phyloP scores from a whole-genome alignment of 306 rosid species.

The Sophora flavescens region DNA sequence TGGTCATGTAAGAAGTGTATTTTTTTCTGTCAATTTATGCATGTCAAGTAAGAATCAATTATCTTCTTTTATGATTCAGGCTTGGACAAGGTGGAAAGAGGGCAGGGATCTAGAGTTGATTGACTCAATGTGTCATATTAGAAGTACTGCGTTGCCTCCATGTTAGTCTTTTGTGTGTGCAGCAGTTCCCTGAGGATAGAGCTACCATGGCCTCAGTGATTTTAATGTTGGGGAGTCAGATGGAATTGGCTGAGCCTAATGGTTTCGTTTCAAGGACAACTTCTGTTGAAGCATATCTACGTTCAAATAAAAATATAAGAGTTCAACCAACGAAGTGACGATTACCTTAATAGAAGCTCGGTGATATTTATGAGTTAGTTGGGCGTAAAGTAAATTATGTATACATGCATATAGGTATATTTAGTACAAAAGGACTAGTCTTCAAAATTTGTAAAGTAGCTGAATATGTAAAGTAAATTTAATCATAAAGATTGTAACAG shows the following conservation, averaged over 20 bases:
- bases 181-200: slow-evolving; percentile 49
- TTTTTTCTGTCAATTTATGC: not conserved
- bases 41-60: not conserved
- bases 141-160: slow-evolving; percentile 55
- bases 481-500: no score
- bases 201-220: slow-evolving; percentile 40
- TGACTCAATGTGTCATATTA: slow-evolving; percentile 9
- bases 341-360: not conserved
- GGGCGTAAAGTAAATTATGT: no score
- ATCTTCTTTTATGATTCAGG: slow-evolving; percentile 34
- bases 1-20: slow-evolving; percentile 49
- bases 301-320: not conserved
- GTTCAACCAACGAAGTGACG: slow-evolving; percentile 32
- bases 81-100: slow-evolving; percentile 57
- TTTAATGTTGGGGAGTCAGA: slow-evolving; percentile 49
- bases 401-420: no score
- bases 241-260: slow-evolving; percentile 51
- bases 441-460: no score
- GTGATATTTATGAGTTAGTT: no score
- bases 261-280: slow-evolving; percentile 3
- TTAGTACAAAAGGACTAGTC: no score
- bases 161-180: slow-evolving; percentile 58
- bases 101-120: slow-evolving; percentile 47
- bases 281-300: not conserved
- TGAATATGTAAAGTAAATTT: no score